Evolutionary conservation across 2,329 filamentous ascomycete species (phyloP), one percentile per base, ranked within the genome.

Genomic region (Trichoderma arundinaceum): DNA sequence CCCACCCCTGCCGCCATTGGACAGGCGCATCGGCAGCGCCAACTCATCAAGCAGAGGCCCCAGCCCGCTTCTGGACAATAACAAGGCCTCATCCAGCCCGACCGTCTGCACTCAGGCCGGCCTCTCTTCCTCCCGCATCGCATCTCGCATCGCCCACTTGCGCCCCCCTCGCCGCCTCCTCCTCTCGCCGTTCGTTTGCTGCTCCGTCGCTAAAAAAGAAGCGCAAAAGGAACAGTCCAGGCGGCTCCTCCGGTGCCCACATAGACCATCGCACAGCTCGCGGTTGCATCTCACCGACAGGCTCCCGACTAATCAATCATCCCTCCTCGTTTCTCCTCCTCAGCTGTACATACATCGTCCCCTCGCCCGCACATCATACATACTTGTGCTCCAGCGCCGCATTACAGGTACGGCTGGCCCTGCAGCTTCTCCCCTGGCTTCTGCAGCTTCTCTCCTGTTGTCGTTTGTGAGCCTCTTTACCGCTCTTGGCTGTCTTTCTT

Each of bases 1-100:
- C 60, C 63, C 59, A 38, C 72, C 74, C 74, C 57, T 52, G 59
- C 59, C 65, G 68, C 71, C 68, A 79, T 79, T 78, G 77, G 77
- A 68, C 71, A 35, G 74, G 70, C 69, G 70, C 70, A 69, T 72
- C 76, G 72, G 76, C 75, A 78, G 62, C 76, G 77, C 77, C 77
- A 79, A 70, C 77, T 74, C 77, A 79, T 78, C 77, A 77, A 63
- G 60, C 68, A 65, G 63, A 65, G 61, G 46, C 62, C 68, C 69
- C 66, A 63, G 65, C 66, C 69, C 62, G 66, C 69, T 72, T 72
- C 71, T 72, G 72, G 70, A 73, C 75, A 77, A 76, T 72, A 77
- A 74, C 74, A 77, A 73, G 73, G 69, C 69, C 71, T 66, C 65
- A 51, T 56, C 56, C 51, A 61, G 33, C 39, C 39, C 53, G 44